These are phyloP conservation scores for Galerina sulciceps DNA, from an alignment of 768 basidiomycete species.

Conservation along the genomic window DNA sequence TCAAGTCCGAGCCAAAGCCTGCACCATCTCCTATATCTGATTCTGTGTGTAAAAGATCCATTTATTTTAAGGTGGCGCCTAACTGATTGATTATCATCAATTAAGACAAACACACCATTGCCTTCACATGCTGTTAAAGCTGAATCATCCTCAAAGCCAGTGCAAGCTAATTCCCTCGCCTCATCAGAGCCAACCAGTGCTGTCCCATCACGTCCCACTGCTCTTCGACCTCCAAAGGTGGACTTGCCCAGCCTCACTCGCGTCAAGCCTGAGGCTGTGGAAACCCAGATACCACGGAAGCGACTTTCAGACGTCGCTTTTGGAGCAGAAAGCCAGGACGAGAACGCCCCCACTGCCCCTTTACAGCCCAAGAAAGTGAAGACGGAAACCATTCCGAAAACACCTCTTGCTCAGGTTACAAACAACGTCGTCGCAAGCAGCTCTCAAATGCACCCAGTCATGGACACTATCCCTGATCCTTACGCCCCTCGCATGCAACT, in stretches of 20 bases:
- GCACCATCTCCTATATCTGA: neutral
- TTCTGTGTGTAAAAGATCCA: neutral
- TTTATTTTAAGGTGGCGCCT: constrained; percentile 7
- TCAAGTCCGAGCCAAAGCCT: neutral
- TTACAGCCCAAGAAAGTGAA: constrained; percentile 31
- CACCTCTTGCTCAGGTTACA: constrained; percentile 22
- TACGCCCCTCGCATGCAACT: constrained; percentile 15
- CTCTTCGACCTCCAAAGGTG: neutral
- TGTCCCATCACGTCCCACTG: neutral
- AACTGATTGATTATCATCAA: constrained; percentile 7
- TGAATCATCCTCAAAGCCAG: neutral
- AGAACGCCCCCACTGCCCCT: neutral
- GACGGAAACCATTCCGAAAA: constrained; percentile 26
- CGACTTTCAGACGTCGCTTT: constrained; percentile 36
- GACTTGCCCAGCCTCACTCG: neutral
- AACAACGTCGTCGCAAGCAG: constrained; percentile 11
- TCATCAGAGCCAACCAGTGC: neutral
- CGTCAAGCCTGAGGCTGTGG: constrained; percentile 33
- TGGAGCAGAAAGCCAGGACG: neutral
- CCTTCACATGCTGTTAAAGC: neutral
- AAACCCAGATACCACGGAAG: constrained; percentile 39
- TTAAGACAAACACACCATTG: neutral
- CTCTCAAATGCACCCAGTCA: neutral
- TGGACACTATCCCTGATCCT: neutral
- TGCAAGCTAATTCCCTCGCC: neutral